Evolutionary conservation across 1,284 basidiomycete species (phyloP), one percentile per base, ranked within the genome.

Genomic region (Coniophora puteana): DNA sequence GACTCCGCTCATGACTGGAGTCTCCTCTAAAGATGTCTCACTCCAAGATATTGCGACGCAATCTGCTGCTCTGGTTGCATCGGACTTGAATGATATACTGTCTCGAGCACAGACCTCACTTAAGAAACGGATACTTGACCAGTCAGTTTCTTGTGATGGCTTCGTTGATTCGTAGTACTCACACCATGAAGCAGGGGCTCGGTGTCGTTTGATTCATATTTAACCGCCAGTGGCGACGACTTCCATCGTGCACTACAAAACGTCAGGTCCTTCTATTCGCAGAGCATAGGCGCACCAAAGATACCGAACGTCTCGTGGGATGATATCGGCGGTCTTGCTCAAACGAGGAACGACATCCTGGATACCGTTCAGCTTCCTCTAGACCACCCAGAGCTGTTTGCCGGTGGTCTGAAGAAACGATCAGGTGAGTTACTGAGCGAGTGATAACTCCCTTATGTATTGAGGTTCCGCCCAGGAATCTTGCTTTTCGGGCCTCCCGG

Each of bases 301-400:
- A 99, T 99, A 38, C 96, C 96, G 1, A 90, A 81, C 48, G 94
- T 99, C 1, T 81, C 89, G 0, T 99, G 96, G 96, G 93, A 98
- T 63, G 96, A 99, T 59, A 88, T 99, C 12, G 96, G 96, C 29
- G 96, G 96, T 6, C 69, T 99, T 14, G 84, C 82, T 1, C 69
- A 75, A 47, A 92, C 98, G 44, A 99, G 98, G 64, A 65, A 80
- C 31, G 95, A 98, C 53, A 98, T 99, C 43, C 70, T 99, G 50
- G 95, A 99, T 55, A 99, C 95, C 13, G 91, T 99, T 35, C 94
- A 99, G 59, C 70, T 99, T 4, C 96, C 96, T 0, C 69, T 99
- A 20, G 90, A 97, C 45, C 83, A 92, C 57, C 95, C 96, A 3
- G 93, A 98, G 54, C 67, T 99, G 1, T 99, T 99, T 63, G 77